Base-by-base conservation (phyloP, 768 basidiomycete species). In the Lactarius trivialis region DNA sequence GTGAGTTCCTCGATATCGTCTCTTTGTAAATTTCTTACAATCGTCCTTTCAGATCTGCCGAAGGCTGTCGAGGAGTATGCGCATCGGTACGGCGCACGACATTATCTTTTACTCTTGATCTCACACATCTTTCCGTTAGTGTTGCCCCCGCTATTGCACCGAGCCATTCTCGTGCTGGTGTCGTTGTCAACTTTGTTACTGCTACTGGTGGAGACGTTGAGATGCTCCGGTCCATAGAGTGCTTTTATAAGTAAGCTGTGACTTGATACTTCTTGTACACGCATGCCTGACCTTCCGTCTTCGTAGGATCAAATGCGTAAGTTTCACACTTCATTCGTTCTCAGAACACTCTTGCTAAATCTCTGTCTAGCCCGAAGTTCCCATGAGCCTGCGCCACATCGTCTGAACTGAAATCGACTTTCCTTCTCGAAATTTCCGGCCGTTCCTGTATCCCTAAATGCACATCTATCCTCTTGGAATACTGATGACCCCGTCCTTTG, bases 11-110 rank as follows among this genome's bases (percentile, higher is more conserved):
- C 12, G 9, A 48, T 19, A 32, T 26, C 14, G 2, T 12, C 15
- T 41, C 33, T 7, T 32, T 4, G 14, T 50, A 15, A 17, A 50
- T 12, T 49, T 51, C 37, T 56, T 17, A 24, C 41, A 12, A 15
- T 43, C 7, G 7, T 43, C 34, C 24, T 58, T 58, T 14, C 67
- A 91, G 93, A 96, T 79, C 76, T 95, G 63, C 93, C 92, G 53
- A 92, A 92, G 76, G 93, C 89, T 52, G 96, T 98, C 39, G 96
- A 98, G 78, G 95, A 96, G 73, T 99, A 99, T 73, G 91, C 94
- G 28, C 93, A 93, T 71, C 88, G 96, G 91, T 93, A 64, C 32
- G 79, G 30, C 60, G 36, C 65, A 49, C 30, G 57, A 41, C 6
- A 14, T 41, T n/a, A 24, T 52, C 32, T 58, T 19, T 49, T 37